A percentile compares a stretch with the other conserved stretches of the same genome.
These are phyloP conservation scores for Lachnellula willkommii DNA, from an alignment of 2,329 filamentous ascomycete genomes.

Conservation along the genomic window DNA sequence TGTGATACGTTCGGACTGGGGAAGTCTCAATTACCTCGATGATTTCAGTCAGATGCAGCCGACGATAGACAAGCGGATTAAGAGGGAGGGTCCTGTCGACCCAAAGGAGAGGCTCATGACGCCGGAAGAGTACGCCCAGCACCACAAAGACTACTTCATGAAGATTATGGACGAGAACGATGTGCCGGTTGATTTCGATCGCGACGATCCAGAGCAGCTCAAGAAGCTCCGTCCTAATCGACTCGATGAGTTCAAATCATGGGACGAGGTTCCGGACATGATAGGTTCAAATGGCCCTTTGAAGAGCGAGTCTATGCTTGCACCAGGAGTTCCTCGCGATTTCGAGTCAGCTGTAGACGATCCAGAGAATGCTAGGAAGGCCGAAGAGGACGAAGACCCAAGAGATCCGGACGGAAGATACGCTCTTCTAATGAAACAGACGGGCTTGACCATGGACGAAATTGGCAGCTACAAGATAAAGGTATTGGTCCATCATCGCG, in stretches of 20 bases:
- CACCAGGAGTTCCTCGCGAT: slow-evolving; percentile 24
- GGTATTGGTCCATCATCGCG: slow-evolving; percentile 65
- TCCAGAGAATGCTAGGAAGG: slow-evolving; percentile 9
- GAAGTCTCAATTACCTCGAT: slow-evolving; percentile 71
- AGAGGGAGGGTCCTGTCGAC: slow-evolving; percentile 29
- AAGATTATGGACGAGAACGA: slow-evolving; percentile 17
- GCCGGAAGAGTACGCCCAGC: slow-evolving; percentile 54
- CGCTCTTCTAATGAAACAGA: slow-evolving; percentile 40
- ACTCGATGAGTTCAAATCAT: slow-evolving; percentile 17
- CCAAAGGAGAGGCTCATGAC: slow-evolving; percentile 48
- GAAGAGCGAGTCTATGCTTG: slow-evolving; percentile 13
- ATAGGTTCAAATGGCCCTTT: slow-evolving; percentile 24
- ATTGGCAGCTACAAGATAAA: slow-evolving; percentile 59
- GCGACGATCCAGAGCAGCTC: slow-evolving; percentile 8
- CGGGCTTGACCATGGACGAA: slow-evolving; percentile 48
- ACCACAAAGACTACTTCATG: slow-evolving; percentile 45
- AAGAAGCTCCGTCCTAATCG: slow-evolving; percentile 14
- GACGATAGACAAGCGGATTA: slow-evolving; percentile 65
- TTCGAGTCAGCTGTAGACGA: slow-evolving; percentile 13
- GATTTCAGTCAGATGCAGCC: slow-evolving; percentile 75
- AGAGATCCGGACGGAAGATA: slow-evolving; percentile 32
- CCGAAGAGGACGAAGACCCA: slow-evolving; percentile 22
- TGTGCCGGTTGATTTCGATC: slow-evolving; percentile 1
- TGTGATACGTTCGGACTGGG: slow-evolving; percentile 64
- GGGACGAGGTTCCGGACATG: slow-evolving; percentile 17